Percentiles rank a stretch among this genome's conserved stretches.
These are phyloP conservation scores for Penicillium sumatraense DNA, from an alignment of 2,329 filamentous ascomycete species.

Conservation along the genomic window DNA sequence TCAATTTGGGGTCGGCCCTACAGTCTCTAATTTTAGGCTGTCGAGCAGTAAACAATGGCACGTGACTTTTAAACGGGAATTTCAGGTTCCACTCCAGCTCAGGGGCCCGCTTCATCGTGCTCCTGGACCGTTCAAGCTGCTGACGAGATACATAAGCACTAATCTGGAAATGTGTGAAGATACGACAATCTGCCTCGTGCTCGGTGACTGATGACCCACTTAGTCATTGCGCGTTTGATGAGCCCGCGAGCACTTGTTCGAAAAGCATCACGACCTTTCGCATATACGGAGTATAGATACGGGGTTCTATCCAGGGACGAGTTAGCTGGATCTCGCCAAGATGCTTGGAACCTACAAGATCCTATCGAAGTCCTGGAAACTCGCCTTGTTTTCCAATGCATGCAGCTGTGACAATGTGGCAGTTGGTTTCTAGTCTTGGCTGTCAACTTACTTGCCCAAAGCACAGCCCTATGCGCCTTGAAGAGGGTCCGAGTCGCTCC, in stretches of 20 bases:
- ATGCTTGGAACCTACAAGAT: not conserved
- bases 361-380: not conserved
- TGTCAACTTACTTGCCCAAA: not conserved
- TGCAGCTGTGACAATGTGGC: not conserved
- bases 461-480: not conserved
- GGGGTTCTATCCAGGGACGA: not conserved
- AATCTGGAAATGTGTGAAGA: not conserved
- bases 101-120: not conserved
- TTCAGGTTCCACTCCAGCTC: not conserved
- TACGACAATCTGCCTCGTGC: not conserved
- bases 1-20: not conserved
- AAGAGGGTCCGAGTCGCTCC: not conserved
- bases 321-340: not conserved
- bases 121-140: not conserved
- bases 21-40: not conserved
- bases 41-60: not conserved
- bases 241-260: not conserved
- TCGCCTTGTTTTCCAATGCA: not conserved
- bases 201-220: not conserved
- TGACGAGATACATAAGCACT: not conserved
- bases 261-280: not conserved
- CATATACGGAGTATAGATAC: not conserved
- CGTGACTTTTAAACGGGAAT: not conserved
- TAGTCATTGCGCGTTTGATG: not conserved
- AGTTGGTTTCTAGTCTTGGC: not conserved